Evolutionary conservation across 2,329 filamentous ascomycete species (phyloP).

Genomic region (Thermothelomyces thermophilus): DNA sequence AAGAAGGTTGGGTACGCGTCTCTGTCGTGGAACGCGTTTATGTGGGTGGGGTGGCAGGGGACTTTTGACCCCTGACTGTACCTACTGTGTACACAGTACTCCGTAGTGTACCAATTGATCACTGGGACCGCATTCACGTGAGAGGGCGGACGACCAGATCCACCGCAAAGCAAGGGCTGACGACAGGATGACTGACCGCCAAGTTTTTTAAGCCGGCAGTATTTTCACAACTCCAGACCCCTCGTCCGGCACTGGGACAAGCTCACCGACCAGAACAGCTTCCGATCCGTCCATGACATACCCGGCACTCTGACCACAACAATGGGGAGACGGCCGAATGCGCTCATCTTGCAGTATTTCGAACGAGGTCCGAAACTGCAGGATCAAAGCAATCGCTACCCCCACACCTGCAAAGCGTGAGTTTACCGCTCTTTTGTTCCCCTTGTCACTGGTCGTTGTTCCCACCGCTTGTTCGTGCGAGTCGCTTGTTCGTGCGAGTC

Average conservation of each 20-base stretch:
- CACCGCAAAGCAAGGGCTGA: not conserved
- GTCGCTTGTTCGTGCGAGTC: not conserved
- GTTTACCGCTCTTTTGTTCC: slow-evolving; percentile 13
- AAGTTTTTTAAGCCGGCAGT: slow-evolving; percentile 25
- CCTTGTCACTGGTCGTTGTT: not conserved
- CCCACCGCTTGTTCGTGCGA: slow-evolving; percentile 3
- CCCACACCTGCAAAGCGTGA: slow-evolving; percentile 74
- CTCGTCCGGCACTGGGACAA: slow-evolving; percentile 15
- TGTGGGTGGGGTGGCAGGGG: too few species aligned
- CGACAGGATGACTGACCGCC: slow-evolving; percentile 18
- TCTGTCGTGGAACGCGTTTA: too few species aligned
- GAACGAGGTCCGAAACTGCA: slow-evolving; percentile 77
- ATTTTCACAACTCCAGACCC: slow-evolving; percentile 22
- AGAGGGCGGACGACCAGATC: not conserved
- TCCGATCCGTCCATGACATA: slow-evolving; percentile 17
- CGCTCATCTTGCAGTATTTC: slow-evolving; percentile 82
- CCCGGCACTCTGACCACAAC: slow-evolving; percentile 13
- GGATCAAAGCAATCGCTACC: slow-evolving; percentile 86
- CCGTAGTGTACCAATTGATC: too few species aligned
- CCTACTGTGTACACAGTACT: too few species aligned
- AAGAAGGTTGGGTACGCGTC: too few species aligned
- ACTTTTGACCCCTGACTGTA: too few species aligned
- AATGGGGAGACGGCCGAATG: slow-evolving; percentile 73
- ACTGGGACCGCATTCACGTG: slow-evolving; percentile 6
- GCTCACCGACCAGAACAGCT: slow-evolving; percentile 12